Base-by-base conservation (phyloP, 257 asterid genomes). In the Thymus mandschuricus region DNA sequence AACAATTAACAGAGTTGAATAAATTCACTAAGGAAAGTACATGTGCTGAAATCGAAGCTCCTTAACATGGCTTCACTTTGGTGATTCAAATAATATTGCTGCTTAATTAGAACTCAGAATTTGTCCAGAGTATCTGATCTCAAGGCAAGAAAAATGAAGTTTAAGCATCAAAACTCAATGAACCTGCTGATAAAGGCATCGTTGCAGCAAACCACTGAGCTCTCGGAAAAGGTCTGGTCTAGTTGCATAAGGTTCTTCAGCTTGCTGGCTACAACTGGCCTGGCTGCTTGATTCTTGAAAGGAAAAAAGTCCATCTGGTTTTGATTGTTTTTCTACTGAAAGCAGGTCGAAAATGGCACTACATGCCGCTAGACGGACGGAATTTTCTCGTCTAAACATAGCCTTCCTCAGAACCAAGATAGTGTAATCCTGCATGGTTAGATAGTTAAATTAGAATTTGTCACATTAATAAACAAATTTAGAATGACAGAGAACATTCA, bases 151-250 rank as follows among this genome's bases (percentile, higher is more conserved):
- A 6, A 58, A 46, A 31, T 15, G 51, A 79, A 31, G 54, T 33
- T 68, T 57, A 57, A 64, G 64, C 11, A 29, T 3, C 21, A 64
- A 57, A 29, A 77, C 66, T 40, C 49, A 41, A 40, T 43, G 58
- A 63, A 89, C 97, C 96, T 91, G 96, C 86, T 89, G 97, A 80
- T 84, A 87, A 60, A 91, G 92, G 78, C 96, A 89, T 82, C 96
- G 83, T 83, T 89, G 96, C 66, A 91, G 84, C 83, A 89, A 83
- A 71, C 97, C 87, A 81, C 87, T 87, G 65, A 91, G 89, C 82
- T 91, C 97, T 71, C 70, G 88, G 81, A 91, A 91, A 78, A 91
- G 95, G 72, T 81, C 81, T 65, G 79, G 73, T 38, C 80, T 82
- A 46, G 70, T 72, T 60, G 85, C 74, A 60, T 46, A 70, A 72